A percentile compares a stretch with the other conserved stretches of the same genome.
Evolutionary conservation across 805 yeast species (phyloP).

Genomic region (Zygoascus flipseniorum): DNA sequence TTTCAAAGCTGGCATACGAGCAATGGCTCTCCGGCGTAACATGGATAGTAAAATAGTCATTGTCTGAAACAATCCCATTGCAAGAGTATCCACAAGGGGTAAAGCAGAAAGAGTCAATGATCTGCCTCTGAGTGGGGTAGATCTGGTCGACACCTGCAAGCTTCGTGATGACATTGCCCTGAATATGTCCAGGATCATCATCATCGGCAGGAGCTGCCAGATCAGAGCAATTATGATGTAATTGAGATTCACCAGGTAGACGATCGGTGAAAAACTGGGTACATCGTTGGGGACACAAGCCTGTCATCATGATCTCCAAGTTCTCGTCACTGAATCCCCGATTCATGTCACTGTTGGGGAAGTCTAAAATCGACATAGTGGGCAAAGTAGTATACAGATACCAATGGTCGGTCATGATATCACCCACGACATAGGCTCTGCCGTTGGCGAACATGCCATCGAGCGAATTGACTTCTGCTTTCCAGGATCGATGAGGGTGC

Average conservation of each 20-base stretch:
- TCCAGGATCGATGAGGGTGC: constrained; percentile 79
- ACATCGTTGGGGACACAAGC: constrained; percentile 50
- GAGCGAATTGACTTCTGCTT: constrained; percentile 63
- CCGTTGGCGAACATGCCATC: constrained; percentile 57
- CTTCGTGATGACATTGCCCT: constrained; percentile 63
- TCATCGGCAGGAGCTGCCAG: constrained; percentile 27
- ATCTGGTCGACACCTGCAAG: constrained; percentile 55
- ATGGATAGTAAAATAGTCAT: constrained; percentile 73
- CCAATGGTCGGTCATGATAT: constrained; percentile 81
- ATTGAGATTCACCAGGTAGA: constrained; percentile 17
- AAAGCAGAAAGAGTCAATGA: constrained; percentile 80
- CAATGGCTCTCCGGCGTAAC: constrained; percentile 91
- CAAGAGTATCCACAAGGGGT: constrained; percentile 94
- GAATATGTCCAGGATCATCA: constrained; percentile 68
- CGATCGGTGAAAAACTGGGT: constrained; percentile 51
- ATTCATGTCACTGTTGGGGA: not conserved
- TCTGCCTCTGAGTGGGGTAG: constrained; percentile 32
- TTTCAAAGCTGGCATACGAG: constrained; percentile 94
- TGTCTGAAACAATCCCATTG: constrained; percentile 60
- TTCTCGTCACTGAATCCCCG: constrained; percentile 48
- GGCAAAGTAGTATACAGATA: constrained; percentile 53
- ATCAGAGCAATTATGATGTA: not conserved
- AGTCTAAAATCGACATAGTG: constrained; percentile 32
- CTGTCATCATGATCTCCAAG: constrained; percentile 87
- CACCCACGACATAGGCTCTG: constrained; percentile 69